Percentiles rank a stretch among this genome's conserved stretches.
Conservation (phyloP, 257 asterid species). For the Solanum appendiculatum region DNA sequence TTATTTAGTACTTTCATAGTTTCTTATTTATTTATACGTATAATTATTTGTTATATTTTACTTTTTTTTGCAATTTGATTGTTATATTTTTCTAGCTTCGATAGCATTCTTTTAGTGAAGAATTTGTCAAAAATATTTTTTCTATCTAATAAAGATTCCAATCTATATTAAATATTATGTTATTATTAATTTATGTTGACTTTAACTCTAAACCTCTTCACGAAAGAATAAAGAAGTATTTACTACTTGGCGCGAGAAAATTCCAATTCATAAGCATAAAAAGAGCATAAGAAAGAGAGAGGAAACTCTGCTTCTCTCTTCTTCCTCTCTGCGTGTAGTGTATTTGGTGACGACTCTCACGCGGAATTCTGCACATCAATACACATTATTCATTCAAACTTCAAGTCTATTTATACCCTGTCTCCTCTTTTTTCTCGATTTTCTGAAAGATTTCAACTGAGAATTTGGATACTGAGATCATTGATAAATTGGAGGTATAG, state of each 20-base stretch:
- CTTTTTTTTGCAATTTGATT: too few species aligned
- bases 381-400: conserved; percentile 14
- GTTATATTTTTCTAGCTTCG: too few species aligned
- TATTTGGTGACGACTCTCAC: conserved; percentile 22
- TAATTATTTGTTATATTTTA: too few species aligned
- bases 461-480: neutral
- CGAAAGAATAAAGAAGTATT: neutral
- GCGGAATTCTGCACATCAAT: conserved; percentile 31
- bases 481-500: neutral
- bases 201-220: too few species aligned
- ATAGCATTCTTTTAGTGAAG: too few species aligned
- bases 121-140: too few species aligned
- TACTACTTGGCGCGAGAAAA: too few species aligned
- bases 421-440: neutral
- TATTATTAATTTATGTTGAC: too few species aligned
- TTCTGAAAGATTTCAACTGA: neutral
- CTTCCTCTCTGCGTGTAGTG: neutral
- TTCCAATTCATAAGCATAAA: neutral
- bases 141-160: too few species aligned
- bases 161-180: too few species aligned
- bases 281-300: neutral
- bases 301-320: neutral
- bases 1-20: too few species aligned
- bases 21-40: too few species aligned
- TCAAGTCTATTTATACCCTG: neutral